Conservation (phyloP, 2,329 filamentous ascomycete genomes). For the Clonostachys sp. region DNA sequence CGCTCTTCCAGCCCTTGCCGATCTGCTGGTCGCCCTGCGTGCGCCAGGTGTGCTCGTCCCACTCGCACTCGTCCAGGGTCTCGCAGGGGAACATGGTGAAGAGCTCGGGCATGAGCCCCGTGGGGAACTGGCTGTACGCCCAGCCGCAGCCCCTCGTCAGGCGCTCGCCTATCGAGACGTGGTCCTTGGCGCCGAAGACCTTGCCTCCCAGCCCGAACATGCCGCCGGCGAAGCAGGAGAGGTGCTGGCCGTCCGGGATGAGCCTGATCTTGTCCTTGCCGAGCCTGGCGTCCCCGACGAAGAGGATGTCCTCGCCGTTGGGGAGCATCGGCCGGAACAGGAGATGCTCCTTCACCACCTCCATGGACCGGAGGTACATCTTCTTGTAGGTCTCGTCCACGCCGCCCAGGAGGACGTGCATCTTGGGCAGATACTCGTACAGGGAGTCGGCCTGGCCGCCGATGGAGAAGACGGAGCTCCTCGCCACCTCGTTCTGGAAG, state of each 20-base stretch:
- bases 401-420: conserved; percentile 64
- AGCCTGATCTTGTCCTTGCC: conserved; percentile 6
- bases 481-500: conserved; percentile 31
- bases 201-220: conserved; percentile 60
- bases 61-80: conserved; percentile 25
- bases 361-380: conserved; percentile 40
- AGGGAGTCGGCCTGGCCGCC: conserved; percentile 53
- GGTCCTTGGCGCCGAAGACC: conserved; percentile 48
- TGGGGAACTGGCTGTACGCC: conserved; percentile 51
- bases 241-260: conserved; percentile 42
- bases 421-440: conserved; percentile 64
- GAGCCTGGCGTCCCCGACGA: conserved; percentile 50
- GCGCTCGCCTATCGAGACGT: conserved; percentile 52
- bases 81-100: conserved; percentile 42
- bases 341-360: conserved; percentile 55
- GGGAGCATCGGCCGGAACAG: conserved; percentile 64
- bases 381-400: conserved; percentile 26
- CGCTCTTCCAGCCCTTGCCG: conserved; percentile 48
- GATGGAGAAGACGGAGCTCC: conserved; percentile 49
- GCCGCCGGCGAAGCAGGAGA: conserved; percentile 63
- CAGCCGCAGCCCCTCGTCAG: conserved; percentile 62
- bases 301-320: conserved; percentile 44
- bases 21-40: conserved; percentile 21
- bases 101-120: conserved; percentile 58
- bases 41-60: conserved; percentile 22